A percentile compares a stretch with the other conserved stretches of the same genome.
phyloP scores from a whole-genome alignment of 805 yeast genomes.

The Yarrowia porcina region DNA sequence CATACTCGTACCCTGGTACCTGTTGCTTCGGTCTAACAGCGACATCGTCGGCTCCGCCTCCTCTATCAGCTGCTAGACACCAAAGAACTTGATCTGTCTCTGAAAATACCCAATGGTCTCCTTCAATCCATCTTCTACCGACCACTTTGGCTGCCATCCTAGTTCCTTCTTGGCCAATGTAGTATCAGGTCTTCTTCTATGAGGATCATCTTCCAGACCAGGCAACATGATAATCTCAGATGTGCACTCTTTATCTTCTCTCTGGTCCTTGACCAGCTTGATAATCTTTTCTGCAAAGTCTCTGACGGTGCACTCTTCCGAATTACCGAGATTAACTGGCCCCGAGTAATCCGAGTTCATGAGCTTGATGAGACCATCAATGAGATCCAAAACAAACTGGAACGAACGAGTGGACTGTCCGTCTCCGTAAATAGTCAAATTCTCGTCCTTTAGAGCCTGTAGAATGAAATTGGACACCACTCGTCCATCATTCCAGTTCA shows the following conservation, averaged over 20 bases:
- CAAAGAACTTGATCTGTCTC: constrained; percentile 27
- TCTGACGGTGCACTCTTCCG: constrained; percentile 33
- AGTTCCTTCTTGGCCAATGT: constrained; percentile 30
- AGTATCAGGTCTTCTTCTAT: constrained; percentile 32
- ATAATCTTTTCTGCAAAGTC: constrained; percentile 33
- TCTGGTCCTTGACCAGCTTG: constrained; percentile 28
- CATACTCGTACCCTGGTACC: too few relatives aligned
- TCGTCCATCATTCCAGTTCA: constrained; percentile 36
- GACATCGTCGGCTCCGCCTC: neutral
- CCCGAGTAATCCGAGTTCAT: constrained; percentile 34
- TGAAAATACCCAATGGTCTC: constrained; percentile 33
- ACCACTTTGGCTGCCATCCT: constrained; percentile 34
- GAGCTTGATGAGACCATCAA: constrained; percentile 33
- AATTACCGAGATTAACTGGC: constrained; percentile 35
- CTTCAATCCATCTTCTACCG: constrained; percentile 30
- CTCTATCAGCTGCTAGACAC: neutral
- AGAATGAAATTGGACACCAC: constrained; percentile 35
- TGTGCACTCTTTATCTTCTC: constrained; percentile 27
- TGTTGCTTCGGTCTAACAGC: too few relatives aligned
- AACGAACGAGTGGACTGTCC: constrained; percentile 33
- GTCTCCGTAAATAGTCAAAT: constrained; percentile 34
- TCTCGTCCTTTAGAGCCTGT: constrained; percentile 34
- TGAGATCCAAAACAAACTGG: constrained; percentile 34
- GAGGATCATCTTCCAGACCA: constrained; percentile 34
- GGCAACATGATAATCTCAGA: constrained; percentile 30